Base-by-base conservation (phyloP, 257 asterid species). In the Paraleonurus japonicus region DNA sequence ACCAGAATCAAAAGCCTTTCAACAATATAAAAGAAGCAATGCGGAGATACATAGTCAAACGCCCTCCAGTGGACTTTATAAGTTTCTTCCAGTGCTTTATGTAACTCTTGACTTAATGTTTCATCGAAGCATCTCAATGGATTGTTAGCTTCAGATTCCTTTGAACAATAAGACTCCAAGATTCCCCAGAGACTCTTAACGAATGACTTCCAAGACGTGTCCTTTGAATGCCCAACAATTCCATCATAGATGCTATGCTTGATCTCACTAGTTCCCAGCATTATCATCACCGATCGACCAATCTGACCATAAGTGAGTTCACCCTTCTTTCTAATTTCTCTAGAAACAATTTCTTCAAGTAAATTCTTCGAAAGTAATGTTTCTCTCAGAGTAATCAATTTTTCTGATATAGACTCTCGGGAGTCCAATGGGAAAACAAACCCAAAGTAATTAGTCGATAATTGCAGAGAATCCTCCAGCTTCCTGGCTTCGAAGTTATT, bases 1-100 rank as follows among this genome's bases (percentile, higher is more conserved):
- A 71, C 81, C 75, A 79, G 8, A 22, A 85, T 60, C 71, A 87
- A 5, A 5, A 85, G 81, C 19, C 89, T 83, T 62, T 87, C 96
- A 28, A 85, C 47, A 12, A 89, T 85, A 83, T 84, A 84, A 20
- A 86, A 60, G 85, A 89, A 89, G 69, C 90, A 85, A 33, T 54
- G 20, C 0, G 95, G 96, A 32, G 95, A 79, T 28, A 87, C 81
- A 10, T 63, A 84, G 74, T 84, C 85, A 3, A 2, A 15, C 2
- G 16, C 27, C 62, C 32, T 77, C 87, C 89, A 82, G 20, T 73
- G 57, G 11, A 67, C 71, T 17, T 2, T 0, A 24, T 73, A 84
- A 13, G 88, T 79, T 33, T 79, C 84, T 63, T 45, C 71, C 64
- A 89, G 58, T 43, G 92, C 86, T 7, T 17, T 5, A 61, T 1